Percentiles rank a stretch among this genome's conserved stretches.
phyloP scores from a whole-genome alignment of 208 protist species.

The Wallacemonas collosoma region DNA sequence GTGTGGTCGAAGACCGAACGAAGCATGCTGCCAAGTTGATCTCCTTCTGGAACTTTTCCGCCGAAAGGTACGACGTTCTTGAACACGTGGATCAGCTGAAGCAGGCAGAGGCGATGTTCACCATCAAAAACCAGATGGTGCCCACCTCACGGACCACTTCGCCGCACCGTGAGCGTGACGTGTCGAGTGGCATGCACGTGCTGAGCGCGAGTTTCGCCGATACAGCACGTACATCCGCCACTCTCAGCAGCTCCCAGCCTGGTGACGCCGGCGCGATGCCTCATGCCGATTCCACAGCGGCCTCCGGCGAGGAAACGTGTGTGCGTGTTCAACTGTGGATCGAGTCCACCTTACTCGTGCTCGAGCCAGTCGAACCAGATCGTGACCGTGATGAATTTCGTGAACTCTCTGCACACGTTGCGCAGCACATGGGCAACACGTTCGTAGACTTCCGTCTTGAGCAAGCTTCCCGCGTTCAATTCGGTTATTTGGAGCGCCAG shows the following conservation, averaged over 20 bases:
- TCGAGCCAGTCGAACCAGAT: slow-evolving; percentile 53
- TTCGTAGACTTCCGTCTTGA: slow-evolving; percentile 44
- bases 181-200: background rate
- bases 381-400: slow-evolving; percentile 42
- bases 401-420: slow-evolving; percentile 48
- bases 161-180: background rate
- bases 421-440: slow-evolving; percentile 40
- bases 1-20: slow-evolving; percentile 27
- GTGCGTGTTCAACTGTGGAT: slow-evolving; percentile 69
- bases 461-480: slow-evolving; percentile 48
- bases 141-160: background rate
- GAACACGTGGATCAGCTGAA: slow-evolving; percentile 27
- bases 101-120: slow-evolving; percentile 29
- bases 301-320: background rate
- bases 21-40: slow-evolving; percentile 35
- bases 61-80: slow-evolving; percentile 44
- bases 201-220: background rate
- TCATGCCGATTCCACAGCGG: too few species aligned
- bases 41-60: slow-evolving; percentile 60
- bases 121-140: slow-evolving; percentile 1
- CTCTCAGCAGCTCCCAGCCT: slow-evolving; percentile 9
- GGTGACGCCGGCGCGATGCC: background rate
- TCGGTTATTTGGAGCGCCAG: slow-evolving; percentile 31
- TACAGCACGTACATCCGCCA: background rate
- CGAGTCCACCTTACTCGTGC: slow-evolving; percentile 42